These are phyloP conservation scores for Sistotremastrum niveocremeum DNA, from an alignment of 768 basidiomycete species.

Conservation along the genomic window DNA sequence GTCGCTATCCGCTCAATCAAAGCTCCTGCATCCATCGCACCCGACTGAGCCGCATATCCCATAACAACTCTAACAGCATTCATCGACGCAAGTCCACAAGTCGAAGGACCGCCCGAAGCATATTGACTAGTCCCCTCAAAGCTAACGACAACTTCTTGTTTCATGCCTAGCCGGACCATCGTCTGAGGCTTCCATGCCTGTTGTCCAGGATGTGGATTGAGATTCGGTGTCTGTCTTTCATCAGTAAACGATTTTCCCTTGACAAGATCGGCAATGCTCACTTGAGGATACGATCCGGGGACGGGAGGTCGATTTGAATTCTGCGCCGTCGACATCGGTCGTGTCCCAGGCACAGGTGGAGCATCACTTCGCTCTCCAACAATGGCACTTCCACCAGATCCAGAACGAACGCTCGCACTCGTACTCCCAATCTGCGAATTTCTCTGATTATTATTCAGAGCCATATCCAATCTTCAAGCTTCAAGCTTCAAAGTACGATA, in stretches of 20 bases:
- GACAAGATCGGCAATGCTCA: slow-evolving; percentile 5
- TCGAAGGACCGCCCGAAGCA: slow-evolving; percentile 28
- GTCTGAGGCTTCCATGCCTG: no score
- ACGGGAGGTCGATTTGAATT: slow-evolving; percentile 8
- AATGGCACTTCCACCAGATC: no score
- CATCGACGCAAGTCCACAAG: slow-evolving; percentile 55
- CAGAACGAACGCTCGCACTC: no score
- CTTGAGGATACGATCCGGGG: background rate
- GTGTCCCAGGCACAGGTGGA: background rate
- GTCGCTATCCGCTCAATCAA: slow-evolving; percentile 23
- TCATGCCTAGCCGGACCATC: background rate
- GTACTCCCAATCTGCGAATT: no score
- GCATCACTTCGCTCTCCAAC: no score
- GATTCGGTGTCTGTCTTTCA: background rate
- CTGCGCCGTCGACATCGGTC: slow-evolving; percentile 1
- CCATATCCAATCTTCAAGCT: no score
- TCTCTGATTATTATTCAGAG: no score
- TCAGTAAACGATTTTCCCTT: background rate
- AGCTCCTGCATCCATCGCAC: slow-evolving; percentile 19
- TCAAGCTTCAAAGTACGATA: no score
- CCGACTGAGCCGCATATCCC: slow-evolving; percentile 19
- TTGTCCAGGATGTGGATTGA: slow-evolving; percentile 5
- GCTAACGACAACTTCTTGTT: slow-evolving; percentile 28
- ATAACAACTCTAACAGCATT: slow-evolving; percentile 47
- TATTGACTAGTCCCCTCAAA: slow-evolving; percentile 46